Percentiles rank a stretch among this genome's conserved stretches.
These are phyloP conservation scores for Pseudofabraea citricarpa DNA, from an alignment of 2,329 filamentous ascomycete genomes.

Conservation along the genomic window DNA sequence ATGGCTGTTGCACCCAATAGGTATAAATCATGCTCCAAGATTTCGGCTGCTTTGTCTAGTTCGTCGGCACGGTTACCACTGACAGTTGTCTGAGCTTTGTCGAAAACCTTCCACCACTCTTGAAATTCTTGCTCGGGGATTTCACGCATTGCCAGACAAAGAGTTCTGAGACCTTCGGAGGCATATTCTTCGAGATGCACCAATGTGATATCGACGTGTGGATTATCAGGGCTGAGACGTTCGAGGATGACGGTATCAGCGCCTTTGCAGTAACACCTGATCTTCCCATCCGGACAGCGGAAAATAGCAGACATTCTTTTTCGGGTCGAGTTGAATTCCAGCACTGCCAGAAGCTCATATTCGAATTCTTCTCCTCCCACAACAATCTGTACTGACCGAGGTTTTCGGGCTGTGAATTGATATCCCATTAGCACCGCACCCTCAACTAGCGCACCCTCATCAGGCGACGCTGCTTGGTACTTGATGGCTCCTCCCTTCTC, in stretches of 20 bases:
- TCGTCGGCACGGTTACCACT: constrained; percentile 90
- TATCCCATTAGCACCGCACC: constrained; percentile 84
- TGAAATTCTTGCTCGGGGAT: constrained; percentile 83
- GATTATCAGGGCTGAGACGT: constrained; percentile 76
- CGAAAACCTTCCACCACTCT: constrained; percentile 83
- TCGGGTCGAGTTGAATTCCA: constrained; percentile 96
- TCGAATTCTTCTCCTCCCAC: constrained; percentile 68
- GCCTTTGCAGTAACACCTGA: constrained; percentile 91
- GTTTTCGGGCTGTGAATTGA: constrained; percentile 85
- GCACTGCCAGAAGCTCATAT: constrained; percentile 92
- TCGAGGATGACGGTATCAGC: constrained; percentile 97
- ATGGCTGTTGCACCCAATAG: constrained; percentile 94
- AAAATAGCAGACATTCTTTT: constrained; percentile 99
- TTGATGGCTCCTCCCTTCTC: constrained; percentile 80
- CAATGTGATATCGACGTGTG: constrained; percentile 82
- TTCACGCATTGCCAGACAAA: constrained; percentile 93
- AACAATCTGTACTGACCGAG: constrained; percentile 78
- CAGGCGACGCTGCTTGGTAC: constrained; percentile 95
- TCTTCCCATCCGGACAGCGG: constrained; percentile 91
- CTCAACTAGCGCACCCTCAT: constrained; percentile 94
- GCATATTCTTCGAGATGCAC: constrained; percentile 98
- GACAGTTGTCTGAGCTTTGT: constrained; percentile 83
- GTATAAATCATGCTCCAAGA: constrained; percentile 89
- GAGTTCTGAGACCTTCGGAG: constrained; percentile 87
- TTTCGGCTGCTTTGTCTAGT: constrained; percentile 91